phyloP scores from a whole-genome alignment of 768 basidiomycete species.

The Leccinum uliginosum region DNA sequence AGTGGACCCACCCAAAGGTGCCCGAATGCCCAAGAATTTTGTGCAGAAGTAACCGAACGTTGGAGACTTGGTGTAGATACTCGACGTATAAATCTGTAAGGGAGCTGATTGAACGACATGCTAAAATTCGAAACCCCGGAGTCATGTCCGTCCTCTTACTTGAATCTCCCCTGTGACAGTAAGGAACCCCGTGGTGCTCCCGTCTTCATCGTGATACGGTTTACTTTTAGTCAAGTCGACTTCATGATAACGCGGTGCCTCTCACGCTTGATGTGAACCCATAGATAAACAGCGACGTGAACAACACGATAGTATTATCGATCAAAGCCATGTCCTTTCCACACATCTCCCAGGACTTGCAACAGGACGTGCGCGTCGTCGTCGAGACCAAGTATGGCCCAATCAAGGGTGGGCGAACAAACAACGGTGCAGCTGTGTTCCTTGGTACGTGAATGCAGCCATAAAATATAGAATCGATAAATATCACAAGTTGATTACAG shows the following conservation, averaged over 20 bases:
- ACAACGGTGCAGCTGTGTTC: slow-evolving; percentile 60
- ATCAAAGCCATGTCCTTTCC: background rate
- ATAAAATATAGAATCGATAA: background rate
- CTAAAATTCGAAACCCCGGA: slow-evolving; percentile 1
- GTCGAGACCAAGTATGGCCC: slow-evolving; percentile 54
- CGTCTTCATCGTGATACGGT: background rate
- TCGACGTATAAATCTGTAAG: background rate
- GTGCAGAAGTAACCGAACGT: slow-evolving; percentile 4
- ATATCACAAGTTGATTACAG: slow-evolving; percentile 31
- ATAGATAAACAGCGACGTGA: slow-evolving; percentile 11
- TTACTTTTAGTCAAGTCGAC: slow-evolving; percentile 1
- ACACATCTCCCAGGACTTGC: slow-evolving; percentile 59
- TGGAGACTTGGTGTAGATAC: slow-evolving; percentile 6
- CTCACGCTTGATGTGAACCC: slow-evolving; percentile 4
- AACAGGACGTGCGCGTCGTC: slow-evolving; percentile 37
- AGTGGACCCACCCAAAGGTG: slow-evolving; percentile 43
- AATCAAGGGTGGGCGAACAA: slow-evolving; percentile 54
- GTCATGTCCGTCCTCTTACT: background rate
- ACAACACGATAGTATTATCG: background rate
- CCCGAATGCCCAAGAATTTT: slow-evolving; percentile 52
- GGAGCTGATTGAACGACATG: background rate
- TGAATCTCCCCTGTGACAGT: background rate
- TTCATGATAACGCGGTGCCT: slow-evolving; percentile 1
- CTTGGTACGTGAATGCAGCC: slow-evolving; percentile 40
- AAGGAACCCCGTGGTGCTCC: background rate